Conservation (phyloP, 148 eudicot genomes). For the Spergularia marina region DNA sequence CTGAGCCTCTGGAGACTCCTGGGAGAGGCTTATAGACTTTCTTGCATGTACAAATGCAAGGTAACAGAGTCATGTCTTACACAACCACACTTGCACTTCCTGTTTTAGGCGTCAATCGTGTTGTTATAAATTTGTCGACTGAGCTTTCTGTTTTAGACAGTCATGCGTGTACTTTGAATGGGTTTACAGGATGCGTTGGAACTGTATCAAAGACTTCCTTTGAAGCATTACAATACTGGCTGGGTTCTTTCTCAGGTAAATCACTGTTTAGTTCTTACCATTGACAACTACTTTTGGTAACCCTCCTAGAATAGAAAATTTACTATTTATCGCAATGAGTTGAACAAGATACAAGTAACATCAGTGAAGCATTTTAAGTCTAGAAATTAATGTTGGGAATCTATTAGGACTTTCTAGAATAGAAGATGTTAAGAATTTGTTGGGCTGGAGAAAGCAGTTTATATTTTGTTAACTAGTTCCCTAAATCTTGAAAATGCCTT, state of each 20-base stretch:
- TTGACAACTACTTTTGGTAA: background rate
- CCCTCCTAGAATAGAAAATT: no score
- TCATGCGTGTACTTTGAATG: conserved; percentile 12
- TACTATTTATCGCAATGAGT: no score
- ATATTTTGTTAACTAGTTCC: background rate
- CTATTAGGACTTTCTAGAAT: no score
- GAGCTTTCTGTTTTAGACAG: background rate
- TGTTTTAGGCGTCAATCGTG: conserved; percentile 17
- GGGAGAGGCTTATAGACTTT: conserved; percentile 91
- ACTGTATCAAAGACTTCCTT: conserved; percentile 69
- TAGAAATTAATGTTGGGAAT: no score
- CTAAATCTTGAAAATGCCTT: background rate
- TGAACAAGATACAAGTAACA: no score
- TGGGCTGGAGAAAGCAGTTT: background rate
- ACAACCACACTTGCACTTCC: conserved; percentile 2
- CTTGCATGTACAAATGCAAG: conserved; percentile 83
- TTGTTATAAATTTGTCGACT: conserved; percentile 5
- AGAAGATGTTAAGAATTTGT: no score
- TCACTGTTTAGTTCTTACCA: background rate
- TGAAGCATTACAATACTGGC: conserved; percentile 79
- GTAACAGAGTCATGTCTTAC: conserved; percentile 35
- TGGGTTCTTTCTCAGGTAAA: conserved; percentile 98
- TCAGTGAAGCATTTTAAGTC: no score
- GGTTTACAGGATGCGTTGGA: conserved; percentile 77
- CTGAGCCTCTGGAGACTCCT: conserved; percentile 61